phyloP scores from a whole-genome alignment of 441 rosid species.

The Kokia cookei region DNA sequence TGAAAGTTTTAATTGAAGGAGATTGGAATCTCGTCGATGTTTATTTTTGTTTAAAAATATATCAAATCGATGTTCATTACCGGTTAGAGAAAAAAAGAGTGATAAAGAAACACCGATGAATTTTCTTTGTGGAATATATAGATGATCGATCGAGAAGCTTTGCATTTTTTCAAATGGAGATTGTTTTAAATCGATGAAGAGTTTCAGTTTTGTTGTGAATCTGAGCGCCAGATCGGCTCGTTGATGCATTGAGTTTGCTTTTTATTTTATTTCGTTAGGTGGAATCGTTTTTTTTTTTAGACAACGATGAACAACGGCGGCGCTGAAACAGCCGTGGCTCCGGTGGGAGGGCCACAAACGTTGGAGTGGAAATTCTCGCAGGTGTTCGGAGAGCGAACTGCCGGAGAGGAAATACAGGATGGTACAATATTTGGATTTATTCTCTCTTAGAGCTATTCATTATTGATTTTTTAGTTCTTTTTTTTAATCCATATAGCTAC shows the following conservation, averaged over 20 bases:
- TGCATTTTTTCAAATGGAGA: conserved; percentile 7
- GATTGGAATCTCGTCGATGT: conserved; percentile 5
- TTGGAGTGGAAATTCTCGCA: conserved; percentile 75
- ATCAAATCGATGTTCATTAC: conserved; percentile 3
- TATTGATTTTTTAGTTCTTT: not conserved
- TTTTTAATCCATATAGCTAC: not conserved
- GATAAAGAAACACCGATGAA: not conserved
- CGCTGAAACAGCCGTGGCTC: conserved; percentile 44
- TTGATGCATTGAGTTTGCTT: conserved; percentile 8
- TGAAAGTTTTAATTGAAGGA: conserved; percentile 19
- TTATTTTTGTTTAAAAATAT: not conserved
- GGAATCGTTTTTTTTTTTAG: not conserved
- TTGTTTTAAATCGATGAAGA: not conserved
- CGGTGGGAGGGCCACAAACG: conserved; percentile 53
- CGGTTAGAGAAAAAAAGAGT: not conserved
- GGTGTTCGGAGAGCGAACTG: conserved; percentile 74
- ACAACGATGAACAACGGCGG: conserved; percentile 66
- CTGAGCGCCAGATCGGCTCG: conserved; percentile 18
- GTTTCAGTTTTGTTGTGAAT: conserved; percentile 7
- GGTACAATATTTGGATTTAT: conserved; percentile 25
- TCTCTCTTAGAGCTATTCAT: conserved; percentile 19
- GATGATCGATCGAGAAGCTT: conserved; percentile 15
- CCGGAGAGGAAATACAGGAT: conserved; percentile 75
- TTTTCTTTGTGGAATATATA: not conserved
- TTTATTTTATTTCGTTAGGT: not conserved